Evolutionary conservation across 495 filamentous ascomycete genomes (phyloP).

Genomic region (Lentithecium fluviatile): DNA sequence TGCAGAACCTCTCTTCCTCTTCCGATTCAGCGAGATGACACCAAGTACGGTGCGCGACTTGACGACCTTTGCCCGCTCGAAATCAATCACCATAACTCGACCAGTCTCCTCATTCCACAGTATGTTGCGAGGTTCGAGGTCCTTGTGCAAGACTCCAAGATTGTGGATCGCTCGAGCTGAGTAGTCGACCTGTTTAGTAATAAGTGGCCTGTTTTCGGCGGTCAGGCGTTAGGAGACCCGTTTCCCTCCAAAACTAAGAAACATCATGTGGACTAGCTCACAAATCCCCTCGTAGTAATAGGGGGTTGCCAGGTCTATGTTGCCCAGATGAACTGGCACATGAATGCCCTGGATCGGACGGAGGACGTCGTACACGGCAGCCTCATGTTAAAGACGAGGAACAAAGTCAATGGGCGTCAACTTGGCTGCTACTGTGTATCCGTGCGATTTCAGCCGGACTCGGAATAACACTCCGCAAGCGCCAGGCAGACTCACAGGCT

Average conservation of each 20-base stretch:
- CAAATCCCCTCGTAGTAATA: constrained; percentile 45
- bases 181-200: too few species aligned
- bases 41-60: too few species aligned
- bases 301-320: constrained; percentile 38
- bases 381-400: constrained; percentile 37
- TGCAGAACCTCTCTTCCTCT: too few species aligned
- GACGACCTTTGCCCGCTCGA: too few species aligned
- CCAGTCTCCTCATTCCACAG: too few species aligned
- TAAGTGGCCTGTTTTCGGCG: constrained; percentile 16
- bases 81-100: too few species aligned
- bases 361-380: constrained; percentile 43
- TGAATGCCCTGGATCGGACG: constrained; percentile 40
- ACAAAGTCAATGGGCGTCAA: constrained; percentile 39
- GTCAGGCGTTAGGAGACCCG: constrained; percentile 19
- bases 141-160: too few species aligned
- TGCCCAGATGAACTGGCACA: constrained; percentile 44
- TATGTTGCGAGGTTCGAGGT: too few species aligned
- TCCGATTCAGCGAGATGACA: too few species aligned
- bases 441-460: constrained; percentile 47
- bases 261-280: constrained; percentile 41
- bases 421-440: constrained; percentile 54
- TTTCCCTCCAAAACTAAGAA: constrained; percentile 42
- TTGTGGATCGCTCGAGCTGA: too few species aligned
- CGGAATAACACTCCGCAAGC: constrained; percentile 33
- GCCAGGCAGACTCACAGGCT: constrained; percentile 45